Percentiles rank a stretch among this genome's conserved stretches.
Evolutionary conservation across 345 rosid species (phyloP).

Genomic region (Microthlaspi erraticum): DNA sequence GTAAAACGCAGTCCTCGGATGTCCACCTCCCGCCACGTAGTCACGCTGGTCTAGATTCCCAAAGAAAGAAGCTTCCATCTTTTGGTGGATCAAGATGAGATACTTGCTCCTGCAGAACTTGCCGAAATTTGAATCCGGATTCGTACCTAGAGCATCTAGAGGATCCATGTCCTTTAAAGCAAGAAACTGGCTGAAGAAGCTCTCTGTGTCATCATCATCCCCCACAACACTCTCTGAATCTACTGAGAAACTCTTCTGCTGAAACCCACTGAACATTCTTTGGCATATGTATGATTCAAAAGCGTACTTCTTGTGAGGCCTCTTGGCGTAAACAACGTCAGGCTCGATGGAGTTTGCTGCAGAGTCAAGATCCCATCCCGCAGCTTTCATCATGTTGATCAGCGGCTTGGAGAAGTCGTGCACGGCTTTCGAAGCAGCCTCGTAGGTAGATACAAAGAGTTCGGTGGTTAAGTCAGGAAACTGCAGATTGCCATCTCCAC

Average conservation of each 20-base stretch:
- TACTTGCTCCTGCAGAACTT: slow-evolving; percentile 75
- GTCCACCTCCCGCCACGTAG: slow-evolving; percentile 72
- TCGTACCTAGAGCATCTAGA: slow-evolving; percentile 67
- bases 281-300: slow-evolving; percentile 87
- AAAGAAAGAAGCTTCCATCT: slow-evolving; percentile 91
- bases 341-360: slow-evolving; percentile 80
- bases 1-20: slow-evolving; percentile 80
- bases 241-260: slow-evolving; percentile 60
- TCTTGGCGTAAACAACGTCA: slow-evolving; percentile 72
- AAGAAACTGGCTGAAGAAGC: slow-evolving; percentile 74
- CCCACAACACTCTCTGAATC: slow-evolving; percentile 47
- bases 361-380: slow-evolving; percentile 94
- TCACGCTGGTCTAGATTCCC: slow-evolving; percentile 80
- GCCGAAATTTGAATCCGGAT: slow-evolving; percentile 78
- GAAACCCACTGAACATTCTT: slow-evolving; percentile 82
- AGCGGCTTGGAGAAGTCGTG: slow-evolving; percentile 85
- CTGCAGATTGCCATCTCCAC: slow-evolving; percentile 49
- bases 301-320: slow-evolving; percentile 84
- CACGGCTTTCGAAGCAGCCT: slow-evolving; percentile 72
- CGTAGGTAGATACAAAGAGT: slow-evolving; percentile 62
- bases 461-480: slow-evolving; percentile 64
- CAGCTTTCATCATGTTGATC: slow-evolving; percentile 93
- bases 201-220: slow-evolving; percentile 54
- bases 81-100: slow-evolving; percentile 69
- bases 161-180: slow-evolving; percentile 76